Base-by-base conservation (phyloP, 1,284 basidiomycete species). In the Rhodotorula sp. region DNA sequence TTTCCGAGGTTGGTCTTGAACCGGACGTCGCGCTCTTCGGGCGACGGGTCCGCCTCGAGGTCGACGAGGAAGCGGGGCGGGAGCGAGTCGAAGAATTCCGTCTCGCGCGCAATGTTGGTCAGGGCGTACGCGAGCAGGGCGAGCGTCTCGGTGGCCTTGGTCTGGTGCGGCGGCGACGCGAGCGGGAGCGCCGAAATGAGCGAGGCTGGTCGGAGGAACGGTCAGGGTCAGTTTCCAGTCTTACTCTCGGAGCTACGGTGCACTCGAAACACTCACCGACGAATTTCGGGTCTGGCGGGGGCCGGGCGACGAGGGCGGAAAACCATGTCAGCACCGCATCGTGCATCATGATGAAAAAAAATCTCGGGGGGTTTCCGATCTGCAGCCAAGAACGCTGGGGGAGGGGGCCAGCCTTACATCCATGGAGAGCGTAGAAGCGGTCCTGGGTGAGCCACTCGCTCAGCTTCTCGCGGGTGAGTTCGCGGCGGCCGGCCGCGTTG, bases 71-170 rank as follows among this genome's bases (percentile, higher is more conserved):
- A 71, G 6, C 48, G 45, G 6, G 70, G 63, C 18, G 60, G 60
- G 31, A 71, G 63, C 43, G 63, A 62, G 57, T 71, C 70, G 56
- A 71, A 71, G 66, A 71, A 71, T 4, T 31, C 47, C 23, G 68
- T 64, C 28, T 71, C 70, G 60, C 70, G 66, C n/a, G 54, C 43
- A 50, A 71, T 71, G 57, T 71, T 71, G 48, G 66, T 54, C n/a
- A 71, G 52, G 23, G 63, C 63, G 66, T 68, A 71, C 31, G 70
- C 59, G 47, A 71, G 65, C 38, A 71, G 60, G 3, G 60, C 49
- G 48, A 71, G 60, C 31, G 64, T 64, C 31, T 38, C 28, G 21
- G 62, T 60, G 26, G 66, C 49, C 28, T 43, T 12, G 50, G 31
- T 14, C 38, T 71, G 70, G 28, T 49, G 58, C 7, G 49, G 2